These are phyloP conservation scores for Blastomyces gilchristii DNA, from an alignment of 2,329 filamentous ascomycete genomes.

Conservation along the genomic window DNA sequence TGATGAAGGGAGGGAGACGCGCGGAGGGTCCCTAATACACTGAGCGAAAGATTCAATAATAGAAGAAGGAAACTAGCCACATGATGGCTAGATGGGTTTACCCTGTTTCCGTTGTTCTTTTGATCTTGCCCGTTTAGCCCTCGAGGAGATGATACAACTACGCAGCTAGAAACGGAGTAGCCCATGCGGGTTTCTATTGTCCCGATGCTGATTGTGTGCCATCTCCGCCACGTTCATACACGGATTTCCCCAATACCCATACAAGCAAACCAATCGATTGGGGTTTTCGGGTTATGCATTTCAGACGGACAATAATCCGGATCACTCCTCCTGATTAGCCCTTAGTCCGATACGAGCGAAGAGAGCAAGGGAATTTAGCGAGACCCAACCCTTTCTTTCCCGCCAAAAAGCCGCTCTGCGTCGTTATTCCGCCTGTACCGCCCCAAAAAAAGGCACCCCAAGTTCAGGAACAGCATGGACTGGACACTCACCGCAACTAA, in stretches of 20 bases:
- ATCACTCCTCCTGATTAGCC: neutral
- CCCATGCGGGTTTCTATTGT: neutral
- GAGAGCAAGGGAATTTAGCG: neutral
- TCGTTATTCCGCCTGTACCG: no score
- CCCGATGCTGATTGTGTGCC: neutral
- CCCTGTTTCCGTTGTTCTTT: neutral
- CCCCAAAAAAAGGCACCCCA: neutral
- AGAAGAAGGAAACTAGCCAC: no score
- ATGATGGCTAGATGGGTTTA: no score
- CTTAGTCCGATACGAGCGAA: neutral
- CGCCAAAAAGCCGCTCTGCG: no score
- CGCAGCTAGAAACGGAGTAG: neutral
- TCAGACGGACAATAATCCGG: neutral
- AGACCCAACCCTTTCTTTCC: neutral
- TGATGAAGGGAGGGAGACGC: no score
- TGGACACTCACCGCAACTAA: neutral
- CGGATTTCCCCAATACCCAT: neutral
- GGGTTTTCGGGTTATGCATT: neutral
- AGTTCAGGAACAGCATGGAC: neutral
- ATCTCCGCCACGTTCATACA: neutral
- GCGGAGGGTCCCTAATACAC: no score
- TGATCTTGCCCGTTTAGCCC: neutral
- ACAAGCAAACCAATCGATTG: no score
- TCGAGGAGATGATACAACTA: neutral
- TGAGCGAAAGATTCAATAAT: no score